Evolutionary conservation across 148 eudicot species (phyloP).

Genomic region (Vaccinium myrtillus): DNA sequence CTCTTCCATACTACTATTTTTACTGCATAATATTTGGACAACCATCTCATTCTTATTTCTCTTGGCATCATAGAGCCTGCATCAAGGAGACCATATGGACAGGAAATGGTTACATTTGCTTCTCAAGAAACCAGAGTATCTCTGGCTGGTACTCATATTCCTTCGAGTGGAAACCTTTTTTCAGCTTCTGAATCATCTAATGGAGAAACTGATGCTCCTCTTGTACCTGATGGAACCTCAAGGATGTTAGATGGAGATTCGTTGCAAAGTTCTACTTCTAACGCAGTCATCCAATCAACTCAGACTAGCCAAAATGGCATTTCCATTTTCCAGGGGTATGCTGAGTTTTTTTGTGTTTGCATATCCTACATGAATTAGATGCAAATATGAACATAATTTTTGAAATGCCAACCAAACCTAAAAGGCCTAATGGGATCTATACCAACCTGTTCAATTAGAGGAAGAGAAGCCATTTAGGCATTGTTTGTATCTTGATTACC

Average conservation of each 20-base stretch:
- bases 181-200: slow-evolving; percentile 33
- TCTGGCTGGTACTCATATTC: slow-evolving; percentile 22
- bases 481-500: background rate
- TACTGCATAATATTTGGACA: background rate
- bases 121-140: slow-evolving; percentile 34
- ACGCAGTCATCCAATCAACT: slow-evolving; percentile 34
- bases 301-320: slow-evolving; percentile 47
- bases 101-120: slow-evolving; percentile 49
- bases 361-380: slow-evolving; percentile 13
- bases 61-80: slow-evolving; percentile 29
- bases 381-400: slow-evolving; percentile 18
- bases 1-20: background rate
- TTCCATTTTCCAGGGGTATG: slow-evolving; percentile 74
- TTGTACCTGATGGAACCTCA: slow-evolving; percentile 26
- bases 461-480: background rate
- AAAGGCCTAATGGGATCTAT: background rate
- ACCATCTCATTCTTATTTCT: background rate
- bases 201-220: slow-evolving; percentile 38
- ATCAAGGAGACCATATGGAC: slow-evolving; percentile 30
- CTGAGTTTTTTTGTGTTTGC: slow-evolving; percentile 1
- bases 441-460: background rate
- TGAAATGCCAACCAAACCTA: background rate
- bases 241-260: slow-evolving; percentile 34
- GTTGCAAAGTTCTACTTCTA: slow-evolving; percentile 34
- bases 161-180: slow-evolving; percentile 35